Percentiles rank a stretch among this genome's conserved stretches.
Evolutionary conservation across 2,329 filamentous ascomycete genomes (phyloP).

Genomic region (Cytospora piceicola): DNA sequence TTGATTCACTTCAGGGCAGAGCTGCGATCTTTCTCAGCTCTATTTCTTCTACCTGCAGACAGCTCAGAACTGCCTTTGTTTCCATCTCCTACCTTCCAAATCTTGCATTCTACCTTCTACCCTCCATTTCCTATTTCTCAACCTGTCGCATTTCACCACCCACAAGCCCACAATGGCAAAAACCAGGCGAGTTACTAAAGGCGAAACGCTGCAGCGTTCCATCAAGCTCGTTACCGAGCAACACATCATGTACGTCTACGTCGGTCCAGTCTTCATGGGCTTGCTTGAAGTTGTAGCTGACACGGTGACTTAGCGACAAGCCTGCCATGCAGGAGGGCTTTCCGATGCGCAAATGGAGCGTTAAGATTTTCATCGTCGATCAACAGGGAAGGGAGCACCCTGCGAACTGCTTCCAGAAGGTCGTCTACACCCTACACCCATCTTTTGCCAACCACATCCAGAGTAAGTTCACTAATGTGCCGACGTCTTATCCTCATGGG

Average conservation of each 20-base stretch:
- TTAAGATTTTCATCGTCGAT: constrained; percentile 82
- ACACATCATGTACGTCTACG: constrained; percentile 72
- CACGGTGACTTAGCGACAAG: constrained; percentile 64
- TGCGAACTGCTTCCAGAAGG: constrained; percentile 88
- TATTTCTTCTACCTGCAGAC: not conserved
- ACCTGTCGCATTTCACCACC: not conserved
- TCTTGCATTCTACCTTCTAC: too few relatives aligned
- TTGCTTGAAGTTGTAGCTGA: constrained; percentile 29
- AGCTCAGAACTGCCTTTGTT: not conserved
- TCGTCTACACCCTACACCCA: constrained; percentile 89
- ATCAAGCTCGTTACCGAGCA: constrained; percentile 95
- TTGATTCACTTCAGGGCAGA: not conserved
- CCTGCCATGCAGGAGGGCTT: constrained; percentile 83
- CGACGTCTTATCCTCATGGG: not conserved
- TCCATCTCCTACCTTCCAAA: not conserved
- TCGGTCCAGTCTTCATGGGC: not conserved
- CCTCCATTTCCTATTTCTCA: not conserved
- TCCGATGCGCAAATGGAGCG: constrained; percentile 90
- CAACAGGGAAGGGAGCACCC: constrained; percentile 83
- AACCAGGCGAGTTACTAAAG: constrained; percentile 32
- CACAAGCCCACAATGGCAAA: constrained; percentile 1
- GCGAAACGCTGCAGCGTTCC: constrained; percentile 66
- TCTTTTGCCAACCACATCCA: constrained; percentile 88
- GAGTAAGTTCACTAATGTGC: constrained; percentile 59
- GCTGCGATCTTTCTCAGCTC: not conserved